Base-by-base conservation (phyloP, 768 basidiomycete genomes). In the Mycena metata region DNA sequence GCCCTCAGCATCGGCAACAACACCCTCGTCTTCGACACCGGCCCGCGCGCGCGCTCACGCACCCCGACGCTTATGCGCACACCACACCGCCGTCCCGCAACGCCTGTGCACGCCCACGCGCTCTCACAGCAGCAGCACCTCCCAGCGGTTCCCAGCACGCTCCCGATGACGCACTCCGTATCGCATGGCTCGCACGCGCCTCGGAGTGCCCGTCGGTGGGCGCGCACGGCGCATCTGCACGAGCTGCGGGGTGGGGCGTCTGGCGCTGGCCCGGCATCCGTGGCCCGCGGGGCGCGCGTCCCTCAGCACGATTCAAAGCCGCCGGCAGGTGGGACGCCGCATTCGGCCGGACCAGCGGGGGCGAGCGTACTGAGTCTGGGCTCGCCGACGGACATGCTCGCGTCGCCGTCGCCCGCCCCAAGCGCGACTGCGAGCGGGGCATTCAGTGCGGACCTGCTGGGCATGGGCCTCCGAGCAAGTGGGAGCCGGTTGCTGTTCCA, bases 171-270 rank as follows among this genome's bases (percentile, higher is more conserved):
- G 21, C 64, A 71, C 26, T 64, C 70, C 16, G 15, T 67, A 2
- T 69, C 70, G 21, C 67, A 66, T 11, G 70, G 64, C 54, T 26
- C 62, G 17, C 67, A 66, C 30, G 67, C 50, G 16, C 81, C 79
- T 17, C 54, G 61, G 45, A 77, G 79, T 51, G 81, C 81, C 23
- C 82, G 80, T 49, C 79, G 81, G 9, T 84, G 84, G 80, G 86
- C 86, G 42, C 77, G 84, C 11, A 85, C 79, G 7, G 84, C 87
- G 9, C 87, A 88, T 71, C 55, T 88, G 46, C 87, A 88, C 57
- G 85, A 88, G 70, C 82, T 88, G 72, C 79, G 81, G 49, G 56
- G 66, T 17, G 60, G 43, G 8, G 55, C 23, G 23, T 24, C 55
- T 17, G 52, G 57, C 30, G 30, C 43, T 12, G 49, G 49, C 0